Percentiles rank a stretch among this genome's conserved stretches.
Conservation (phyloP, 495 filamentous ascomycete genomes). For the Gamarada debralockiae region DNA sequence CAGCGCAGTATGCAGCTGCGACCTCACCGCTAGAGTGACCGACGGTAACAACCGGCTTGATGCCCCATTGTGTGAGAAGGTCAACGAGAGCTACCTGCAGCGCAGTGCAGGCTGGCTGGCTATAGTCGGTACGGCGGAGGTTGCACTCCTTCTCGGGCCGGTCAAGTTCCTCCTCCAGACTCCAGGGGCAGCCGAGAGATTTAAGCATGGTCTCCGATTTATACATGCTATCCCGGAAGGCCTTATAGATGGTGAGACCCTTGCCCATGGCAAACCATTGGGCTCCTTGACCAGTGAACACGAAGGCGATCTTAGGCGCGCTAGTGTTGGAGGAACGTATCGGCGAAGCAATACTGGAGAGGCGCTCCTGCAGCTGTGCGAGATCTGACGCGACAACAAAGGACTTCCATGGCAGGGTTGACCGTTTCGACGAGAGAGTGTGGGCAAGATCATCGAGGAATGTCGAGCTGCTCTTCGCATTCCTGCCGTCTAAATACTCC, state of each 20-base stretch:
- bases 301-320: conserved; percentile 3
- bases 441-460: background rate
- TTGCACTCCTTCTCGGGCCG: too few species aligned
- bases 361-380: background rate
- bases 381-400: background rate
- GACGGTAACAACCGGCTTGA: conserved; percentile 48
- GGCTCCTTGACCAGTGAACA: conserved; percentile 25
- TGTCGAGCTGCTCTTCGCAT: too few species aligned
- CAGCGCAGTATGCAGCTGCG: conserved; percentile 48
- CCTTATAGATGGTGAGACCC: too few species aligned
- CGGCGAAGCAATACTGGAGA: background rate
- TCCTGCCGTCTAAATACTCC: too few species aligned
- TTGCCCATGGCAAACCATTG: conserved; percentile 58
- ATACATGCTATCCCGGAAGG: too few species aligned
- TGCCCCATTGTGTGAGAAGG: conserved; percentile 47
- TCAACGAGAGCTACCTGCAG: conserved; percentile 51
- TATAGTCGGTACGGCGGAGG: too few species aligned
- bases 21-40: conserved; percentile 68
- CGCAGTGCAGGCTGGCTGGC: conserved; percentile 46
- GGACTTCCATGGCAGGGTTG: background rate
- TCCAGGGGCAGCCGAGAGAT: too few species aligned
- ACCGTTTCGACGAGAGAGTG: background rate
- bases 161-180: too few species aligned
- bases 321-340: too few species aligned
- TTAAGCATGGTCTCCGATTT: too few species aligned